Conservation (phyloP, 805 yeast species). For the Saturnispora dispora region DNA sequence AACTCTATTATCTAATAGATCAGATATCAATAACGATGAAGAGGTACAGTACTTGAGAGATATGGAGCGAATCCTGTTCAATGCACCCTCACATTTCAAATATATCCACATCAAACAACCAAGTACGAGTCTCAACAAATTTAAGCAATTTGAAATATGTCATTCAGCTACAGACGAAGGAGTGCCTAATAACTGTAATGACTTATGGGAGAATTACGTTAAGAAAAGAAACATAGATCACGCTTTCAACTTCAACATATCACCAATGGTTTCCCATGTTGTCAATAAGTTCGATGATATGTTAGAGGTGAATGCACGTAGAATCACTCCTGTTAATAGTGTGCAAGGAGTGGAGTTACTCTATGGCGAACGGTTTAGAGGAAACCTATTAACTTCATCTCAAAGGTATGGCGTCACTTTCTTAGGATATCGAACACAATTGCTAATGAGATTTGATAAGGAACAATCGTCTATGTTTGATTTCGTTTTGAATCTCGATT, state of each 20-base stretch:
- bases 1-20: neutral
- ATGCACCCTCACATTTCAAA: neutral
- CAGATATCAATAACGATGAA: neutral
- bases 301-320: neutral
- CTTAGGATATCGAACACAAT: constrained; percentile 3
- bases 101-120: neutral
- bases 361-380: constrained; percentile 17
- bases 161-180: constrained; percentile 1
- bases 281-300: constrained; percentile 1
- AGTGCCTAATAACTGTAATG: constrained; percentile 3
- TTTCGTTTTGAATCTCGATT: constrained; percentile 22
- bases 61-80: neutral
- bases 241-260: neutral
- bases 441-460: constrained; percentile 15
- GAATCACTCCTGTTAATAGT: neutral
- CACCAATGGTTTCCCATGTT: neutral
- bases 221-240: neutral
- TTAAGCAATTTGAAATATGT: neutral
- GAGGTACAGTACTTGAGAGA: neutral
- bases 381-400: constrained; percentile 16
- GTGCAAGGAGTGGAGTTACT: neutral
- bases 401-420: constrained; percentile 6
- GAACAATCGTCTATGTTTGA: neutral
- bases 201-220: constrained; percentile 2
- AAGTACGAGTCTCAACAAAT: neutral